Evolutionary conservation across 1,284 basidiomycete species (phyloP).

Genomic region (Stereum hirsutum): DNA sequence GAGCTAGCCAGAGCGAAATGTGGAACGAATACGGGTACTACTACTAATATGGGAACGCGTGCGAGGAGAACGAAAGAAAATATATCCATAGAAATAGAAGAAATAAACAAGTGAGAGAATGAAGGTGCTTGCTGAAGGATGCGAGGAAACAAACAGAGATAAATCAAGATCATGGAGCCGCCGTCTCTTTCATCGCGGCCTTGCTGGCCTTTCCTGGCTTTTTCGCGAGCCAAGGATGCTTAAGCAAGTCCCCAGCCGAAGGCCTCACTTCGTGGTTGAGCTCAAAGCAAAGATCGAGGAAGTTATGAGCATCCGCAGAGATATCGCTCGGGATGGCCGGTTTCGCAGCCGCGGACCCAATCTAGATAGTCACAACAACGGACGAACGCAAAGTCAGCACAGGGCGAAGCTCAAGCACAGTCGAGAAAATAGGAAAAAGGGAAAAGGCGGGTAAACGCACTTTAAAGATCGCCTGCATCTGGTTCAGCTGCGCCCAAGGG

Average conservation of each 20-base stretch:
- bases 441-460: slow-evolving; percentile 29
- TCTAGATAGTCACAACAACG: slow-evolving; percentile 35
- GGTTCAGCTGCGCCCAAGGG: slow-evolving; percentile 95
- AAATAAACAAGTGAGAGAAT: too few relatives aligned
- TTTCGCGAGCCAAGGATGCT: slow-evolving; percentile 60
- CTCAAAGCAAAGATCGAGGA: slow-evolving; percentile 80
- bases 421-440: background rate
- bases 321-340: slow-evolving; percentile 87
- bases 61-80: too few relatives aligned
- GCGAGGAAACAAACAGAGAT: too few relatives aligned
- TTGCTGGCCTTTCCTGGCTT: slow-evolving; percentile 7
- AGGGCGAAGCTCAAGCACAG: background rate
- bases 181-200: slow-evolving; percentile 5
- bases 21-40: too few relatives aligned
- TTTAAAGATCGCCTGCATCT: slow-evolving; percentile 98
- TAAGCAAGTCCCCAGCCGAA: slow-evolving; percentile 66
- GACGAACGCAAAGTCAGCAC: background rate
- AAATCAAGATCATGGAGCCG: background rate
- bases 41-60: too few relatives aligned
- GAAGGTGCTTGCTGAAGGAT: background rate
- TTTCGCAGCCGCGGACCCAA: slow-evolving; percentile 70
- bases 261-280: slow-evolving; percentile 79
- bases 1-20: too few relatives aligned
- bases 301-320: slow-evolving; percentile 75
- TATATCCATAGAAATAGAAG: too few relatives aligned